Conservation (phyloP, 208 protist genomes). For the Acanthamoeba healyi region DNA sequence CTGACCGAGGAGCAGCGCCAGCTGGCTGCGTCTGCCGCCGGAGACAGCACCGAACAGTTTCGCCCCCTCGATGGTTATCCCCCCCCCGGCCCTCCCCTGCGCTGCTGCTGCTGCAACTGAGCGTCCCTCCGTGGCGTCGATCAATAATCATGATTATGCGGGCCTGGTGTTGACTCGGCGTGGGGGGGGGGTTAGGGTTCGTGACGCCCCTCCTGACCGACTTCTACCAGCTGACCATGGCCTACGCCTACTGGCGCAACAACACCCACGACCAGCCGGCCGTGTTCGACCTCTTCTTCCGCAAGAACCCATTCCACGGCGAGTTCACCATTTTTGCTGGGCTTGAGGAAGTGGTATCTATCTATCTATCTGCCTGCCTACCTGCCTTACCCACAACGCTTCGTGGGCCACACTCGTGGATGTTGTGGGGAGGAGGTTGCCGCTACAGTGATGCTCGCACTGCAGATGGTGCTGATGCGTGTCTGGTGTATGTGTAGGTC, state of each 20-base stretch:
- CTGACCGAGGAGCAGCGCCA: background rate
- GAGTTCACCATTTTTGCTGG: constrained; percentile 92
- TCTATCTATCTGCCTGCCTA: too few species aligned
- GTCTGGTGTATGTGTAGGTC: constrained; percentile 80
- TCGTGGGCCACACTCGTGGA: too few species aligned
- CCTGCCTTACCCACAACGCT: too few species aligned
- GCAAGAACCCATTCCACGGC: constrained; percentile 93
- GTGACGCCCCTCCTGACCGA: constrained; percentile 36
- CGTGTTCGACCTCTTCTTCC: constrained; percentile 94
- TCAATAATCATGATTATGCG: too few species aligned
- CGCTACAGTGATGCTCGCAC: too few species aligned
- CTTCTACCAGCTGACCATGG: constrained; percentile 91
- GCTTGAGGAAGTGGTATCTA: constrained; percentile 87
- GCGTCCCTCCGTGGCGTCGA: too few species aligned
- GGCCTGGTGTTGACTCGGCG: too few species aligned
- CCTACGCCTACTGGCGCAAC: constrained; percentile 87
- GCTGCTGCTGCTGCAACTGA: too few species aligned
- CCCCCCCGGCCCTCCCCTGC: background rate
- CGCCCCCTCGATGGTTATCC: background rate
- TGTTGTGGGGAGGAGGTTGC: too few species aligned
- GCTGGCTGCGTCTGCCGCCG: background rate
- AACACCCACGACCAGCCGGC: constrained; percentile 83
- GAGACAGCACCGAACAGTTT: background rate
- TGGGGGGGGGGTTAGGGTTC: too few species aligned
- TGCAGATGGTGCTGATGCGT: too few species aligned